Percentiles rank a stretch among this genome's conserved stretches.
Conservation (phyloP, 176 grass and related monocot species). For the Elaeis guineensis region DNA sequence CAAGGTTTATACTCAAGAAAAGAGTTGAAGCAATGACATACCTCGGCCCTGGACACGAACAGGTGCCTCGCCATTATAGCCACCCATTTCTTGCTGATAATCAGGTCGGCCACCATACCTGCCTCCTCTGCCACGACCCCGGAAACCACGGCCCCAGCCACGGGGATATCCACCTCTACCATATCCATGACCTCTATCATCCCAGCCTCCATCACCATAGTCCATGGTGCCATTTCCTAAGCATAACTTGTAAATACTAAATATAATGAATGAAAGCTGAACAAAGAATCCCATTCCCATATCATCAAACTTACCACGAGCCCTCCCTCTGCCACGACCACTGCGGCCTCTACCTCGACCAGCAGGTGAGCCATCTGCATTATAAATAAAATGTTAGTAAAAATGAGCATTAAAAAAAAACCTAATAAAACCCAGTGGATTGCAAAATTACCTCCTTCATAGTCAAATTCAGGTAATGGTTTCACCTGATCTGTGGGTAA, state of each 20-base stretch:
- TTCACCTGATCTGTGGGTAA: slow-evolving; percentile 73
- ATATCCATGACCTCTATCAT: slow-evolving; percentile 35
- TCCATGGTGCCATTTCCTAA: slow-evolving; percentile 52
- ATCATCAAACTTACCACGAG: slow-evolving; percentile 24
- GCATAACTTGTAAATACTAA: slow-evolving; percentile 16
- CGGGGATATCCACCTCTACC: slow-evolving; percentile 40
- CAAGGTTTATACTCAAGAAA: background rate
- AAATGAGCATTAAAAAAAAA: background rate
- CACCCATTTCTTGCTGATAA: slow-evolving; percentile 62
- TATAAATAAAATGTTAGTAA: slow-evolving; percentile 22
- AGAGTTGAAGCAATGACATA: slow-evolving; percentile 2
- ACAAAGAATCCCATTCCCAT: background rate
- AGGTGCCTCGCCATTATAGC: slow-evolving; percentile 53
- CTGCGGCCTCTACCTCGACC: slow-evolving; percentile 68
- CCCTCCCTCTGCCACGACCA: slow-evolving; percentile 31
- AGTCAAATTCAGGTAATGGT: slow-evolving; percentile 73
- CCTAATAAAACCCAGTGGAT: too few species aligned
- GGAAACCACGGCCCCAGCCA: slow-evolving; percentile 51
- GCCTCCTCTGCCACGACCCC: slow-evolving; percentile 46
- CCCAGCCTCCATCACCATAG: slow-evolving; percentile 44
- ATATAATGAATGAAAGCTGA: background rate
- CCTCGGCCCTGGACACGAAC: slow-evolving; percentile 42
- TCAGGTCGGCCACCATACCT: slow-evolving; percentile 40
- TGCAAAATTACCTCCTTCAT: slow-evolving; percentile 55
- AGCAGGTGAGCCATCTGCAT: slow-evolving; percentile 62